Evolutionary conservation across 2,329 filamentous ascomycete species (phyloP).

Genomic region (Phaeophleospora eucalypticola): DNA sequence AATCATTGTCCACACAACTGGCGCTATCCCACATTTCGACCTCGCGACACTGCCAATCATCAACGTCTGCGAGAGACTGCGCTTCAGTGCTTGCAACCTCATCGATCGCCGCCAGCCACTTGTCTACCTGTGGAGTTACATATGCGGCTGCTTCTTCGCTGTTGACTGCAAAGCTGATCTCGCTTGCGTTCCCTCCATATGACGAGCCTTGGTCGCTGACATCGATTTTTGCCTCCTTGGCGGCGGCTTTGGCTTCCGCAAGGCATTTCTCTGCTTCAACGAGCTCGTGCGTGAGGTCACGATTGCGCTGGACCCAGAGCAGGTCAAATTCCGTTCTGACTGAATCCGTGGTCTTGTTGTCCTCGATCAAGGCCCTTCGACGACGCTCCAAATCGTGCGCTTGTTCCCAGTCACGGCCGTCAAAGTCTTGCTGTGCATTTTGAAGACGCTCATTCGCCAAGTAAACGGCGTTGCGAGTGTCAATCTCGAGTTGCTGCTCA

Average conservation of each 20-base stretch:
- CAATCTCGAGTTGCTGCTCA: background rate
- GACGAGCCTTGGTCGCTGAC: background rate
- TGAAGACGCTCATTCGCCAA: background rate
- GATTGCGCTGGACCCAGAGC: slow-evolving; percentile 7
- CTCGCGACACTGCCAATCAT: no score
- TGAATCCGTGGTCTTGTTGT: background rate
- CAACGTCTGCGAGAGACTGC: no score
- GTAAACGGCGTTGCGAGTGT: background rate
- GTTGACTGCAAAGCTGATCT: no score
- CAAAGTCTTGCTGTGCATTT: background rate
- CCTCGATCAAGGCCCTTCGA: background rate
- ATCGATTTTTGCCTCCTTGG: slow-evolving; percentile 4
- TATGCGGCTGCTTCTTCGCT: no score
- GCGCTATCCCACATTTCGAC: no score
- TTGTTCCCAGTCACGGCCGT: background rate
- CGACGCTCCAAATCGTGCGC: background rate
- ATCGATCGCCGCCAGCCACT: no score
- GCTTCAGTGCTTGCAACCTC: no score
- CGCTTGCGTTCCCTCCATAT: background rate
- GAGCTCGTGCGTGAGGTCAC: slow-evolving; percentile 7
- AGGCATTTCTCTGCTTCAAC: slow-evolving; percentile 11
- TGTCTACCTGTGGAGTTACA: no score
- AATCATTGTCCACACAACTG: no score
- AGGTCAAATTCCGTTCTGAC: slow-evolving; percentile 9
- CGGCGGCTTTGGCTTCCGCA: slow-evolving; percentile 5